Percentiles rank a stretch among this genome's conserved stretches.
These are phyloP conservation scores for Dictyostelium intermedium DNA, from an alignment of 78 protist species.

Conservation along the genomic window DNA sequence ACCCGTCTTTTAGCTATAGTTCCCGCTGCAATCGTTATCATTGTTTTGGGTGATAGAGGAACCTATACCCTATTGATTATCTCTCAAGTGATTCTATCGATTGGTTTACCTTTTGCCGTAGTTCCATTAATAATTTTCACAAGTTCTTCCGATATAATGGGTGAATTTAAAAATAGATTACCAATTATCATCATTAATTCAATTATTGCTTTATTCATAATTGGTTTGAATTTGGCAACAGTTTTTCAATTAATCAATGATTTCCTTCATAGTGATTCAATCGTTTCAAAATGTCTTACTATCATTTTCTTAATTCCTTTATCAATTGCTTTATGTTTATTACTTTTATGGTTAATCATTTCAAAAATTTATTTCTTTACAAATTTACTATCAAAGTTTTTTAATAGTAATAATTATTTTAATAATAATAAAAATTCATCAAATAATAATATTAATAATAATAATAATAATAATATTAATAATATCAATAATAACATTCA, in stretches of 20 bases:
- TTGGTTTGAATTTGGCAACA: constrained; percentile 4
- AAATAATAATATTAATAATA: not conserved
- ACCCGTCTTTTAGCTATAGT: constrained; percentile 87
- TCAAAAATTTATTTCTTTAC: not conserved
- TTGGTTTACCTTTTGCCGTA: constrained; percentile 88
- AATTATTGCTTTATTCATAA: not conserved
- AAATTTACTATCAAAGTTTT: not conserved
- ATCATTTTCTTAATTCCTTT: not conserved
- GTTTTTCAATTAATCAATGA: not conserved
- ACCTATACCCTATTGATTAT: constrained; percentile 30
- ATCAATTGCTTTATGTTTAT: not conserved
- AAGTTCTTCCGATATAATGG: constrained; percentile 21
- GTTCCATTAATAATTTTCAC: constrained; percentile 81
- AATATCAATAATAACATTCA: not conserved
- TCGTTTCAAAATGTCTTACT: not conserved
- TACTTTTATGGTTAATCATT: not conserved
- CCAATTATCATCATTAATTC: not conserved
- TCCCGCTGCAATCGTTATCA: constrained; percentile 68
- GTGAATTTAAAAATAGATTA: constrained; percentile 2
- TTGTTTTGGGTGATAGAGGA: not conserved
- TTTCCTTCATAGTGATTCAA: not conserved
- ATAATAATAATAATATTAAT: not conserved
- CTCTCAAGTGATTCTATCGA: constrained; percentile 46
- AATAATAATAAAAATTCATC: no score
- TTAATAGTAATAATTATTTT: not conserved